Conservation (phyloP, 352 stramenopile genomes). For the Aphanomyces invadans region DNA sequence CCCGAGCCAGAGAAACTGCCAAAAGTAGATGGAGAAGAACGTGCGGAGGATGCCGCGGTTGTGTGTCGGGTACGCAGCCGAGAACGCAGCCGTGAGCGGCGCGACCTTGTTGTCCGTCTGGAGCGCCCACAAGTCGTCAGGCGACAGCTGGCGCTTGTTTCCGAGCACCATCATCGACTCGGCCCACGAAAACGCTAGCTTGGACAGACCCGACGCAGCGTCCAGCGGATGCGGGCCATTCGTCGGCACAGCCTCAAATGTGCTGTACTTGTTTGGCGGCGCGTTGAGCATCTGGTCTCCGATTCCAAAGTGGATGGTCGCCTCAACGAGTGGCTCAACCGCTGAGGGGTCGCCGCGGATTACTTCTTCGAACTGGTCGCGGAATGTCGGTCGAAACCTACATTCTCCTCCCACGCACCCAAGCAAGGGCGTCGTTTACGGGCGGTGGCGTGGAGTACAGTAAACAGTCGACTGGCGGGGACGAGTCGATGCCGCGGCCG, state of each 20-base stretch:
- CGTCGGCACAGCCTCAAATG: constrained; percentile 1
- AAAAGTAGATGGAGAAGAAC: constrained; percentile 27
- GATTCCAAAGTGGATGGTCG: neutral
- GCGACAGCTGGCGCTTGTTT: constrained; percentile 38
- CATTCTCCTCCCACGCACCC: no score
- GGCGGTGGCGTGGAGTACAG: no score
- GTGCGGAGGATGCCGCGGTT: constrained; percentile 25
- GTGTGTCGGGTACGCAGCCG: constrained; percentile 24
- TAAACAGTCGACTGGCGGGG: no score
- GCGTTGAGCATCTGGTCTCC: neutral
- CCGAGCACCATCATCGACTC: constrained; percentile 35
- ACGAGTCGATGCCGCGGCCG: no score
- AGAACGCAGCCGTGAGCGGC: constrained; percentile 27
- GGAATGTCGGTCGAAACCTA: no score
- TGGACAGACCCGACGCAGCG: constrained; percentile 19
- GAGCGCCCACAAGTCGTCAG: constrained; percentile 35
- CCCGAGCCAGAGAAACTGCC: constrained; percentile 26
- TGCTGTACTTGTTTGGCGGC: constrained; percentile 8
- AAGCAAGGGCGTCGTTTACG: no score
- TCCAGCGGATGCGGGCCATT: neutral
- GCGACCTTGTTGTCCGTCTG: constrained; percentile 26
- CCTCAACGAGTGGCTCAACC: no score
- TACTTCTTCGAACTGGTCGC: no score
- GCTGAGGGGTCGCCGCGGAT: no score
- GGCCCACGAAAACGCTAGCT: constrained; percentile 42